Evolutionary conservation across 371 early-diverging fungal species (phyloP), one percentile per base, ranked within the genome.

Genomic region (Zychaea mexicana): DNA sequence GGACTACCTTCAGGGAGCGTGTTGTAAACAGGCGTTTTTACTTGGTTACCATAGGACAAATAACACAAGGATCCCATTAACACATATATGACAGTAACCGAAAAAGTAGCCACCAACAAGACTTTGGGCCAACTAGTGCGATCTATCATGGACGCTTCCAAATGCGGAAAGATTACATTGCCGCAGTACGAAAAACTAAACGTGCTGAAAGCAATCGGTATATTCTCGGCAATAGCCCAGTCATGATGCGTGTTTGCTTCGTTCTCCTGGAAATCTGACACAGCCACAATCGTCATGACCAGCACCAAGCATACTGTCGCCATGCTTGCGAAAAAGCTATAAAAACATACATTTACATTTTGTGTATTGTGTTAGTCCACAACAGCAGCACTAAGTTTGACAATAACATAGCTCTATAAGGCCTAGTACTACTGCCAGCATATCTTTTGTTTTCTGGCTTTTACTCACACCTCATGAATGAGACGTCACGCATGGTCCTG

Each of bases 401-500:
- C n/a, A n/a, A n/a, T n/a, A n/a, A n/a, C n/a, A n/a, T n/a, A n/a
- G n/a, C n/a, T n/a, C n/a, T n/a, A n/a, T n/a, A n/a, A n/a, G n/a
- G n/a, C n/a, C n/a, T n/a, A n/a, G n/a, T n/a, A n/a, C n/a, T n/a
- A n/a, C n/a, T n/a, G n/a, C n/a, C n/a, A n/a, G n/a, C n/a, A n/a
- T n/a, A n/a, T n/a, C n/a, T n/a, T n/a, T n/a, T n/a, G n/a, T n/a
- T n/a, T n/a, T n/a, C n/a, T 15, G 42, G 4, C n/a, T 42, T 42
- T 42, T 49, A 49, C 49, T 49, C 19, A 49, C 64, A 71, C 71
- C 71, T 71, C 67, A 86, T 65, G 60, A 88, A 76, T 17, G 90
- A 89, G 15, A 89, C 88, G 64, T 93, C 94, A 58, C 87, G 85
- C 80, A 93, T 85, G 19, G 88, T 82, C 67, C 89, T 89, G 7